Conservation (phyloP, 768 basidiomycete genomes). For the Macrocybe gigantea region DNA sequence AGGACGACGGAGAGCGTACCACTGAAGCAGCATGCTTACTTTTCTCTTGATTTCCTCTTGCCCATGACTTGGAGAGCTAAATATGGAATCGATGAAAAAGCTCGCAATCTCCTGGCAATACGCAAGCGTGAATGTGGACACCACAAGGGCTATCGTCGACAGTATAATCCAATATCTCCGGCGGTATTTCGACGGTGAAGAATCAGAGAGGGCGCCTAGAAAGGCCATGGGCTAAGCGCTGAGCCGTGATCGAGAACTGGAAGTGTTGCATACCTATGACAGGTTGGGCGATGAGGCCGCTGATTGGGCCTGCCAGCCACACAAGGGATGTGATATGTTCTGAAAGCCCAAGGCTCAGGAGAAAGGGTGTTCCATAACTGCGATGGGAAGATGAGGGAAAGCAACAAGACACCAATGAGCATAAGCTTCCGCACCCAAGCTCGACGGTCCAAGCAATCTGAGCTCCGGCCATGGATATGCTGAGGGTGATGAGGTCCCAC, state of each 20-base stretch:
- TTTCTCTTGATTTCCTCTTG: conserved; percentile 64
- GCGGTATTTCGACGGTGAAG: conserved; percentile 84
- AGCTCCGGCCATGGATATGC: conserved; percentile 90
- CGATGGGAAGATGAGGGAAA: conserved; percentile 6
- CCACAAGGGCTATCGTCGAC: conserved; percentile 76
- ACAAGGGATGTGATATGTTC: conserved; percentile 91
- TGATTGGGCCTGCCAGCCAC: conserved; percentile 94
- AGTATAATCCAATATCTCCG: conserved; percentile 89
- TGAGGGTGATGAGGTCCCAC: conserved; percentile 77
- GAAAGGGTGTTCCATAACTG: conserved; percentile 95
- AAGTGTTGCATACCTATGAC: conserved; percentile 68
- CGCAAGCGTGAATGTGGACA: conserved; percentile 76
- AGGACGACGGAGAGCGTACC: background rate
- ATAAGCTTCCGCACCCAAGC: conserved; percentile 58
- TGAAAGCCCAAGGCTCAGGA: conserved; percentile 63
- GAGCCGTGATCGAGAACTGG: conserved; percentile 11
- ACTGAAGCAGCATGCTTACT: conserved; percentile 31
- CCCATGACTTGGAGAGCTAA: conserved; percentile 80
- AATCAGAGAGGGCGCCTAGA: conserved; percentile 90
- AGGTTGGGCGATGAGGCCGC: conserved; percentile 94
- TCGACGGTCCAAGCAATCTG: conserved; percentile 97
- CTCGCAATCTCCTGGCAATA: conserved; percentile 73
- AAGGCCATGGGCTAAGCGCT: conserved; percentile 26
- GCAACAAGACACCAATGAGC: background rate
- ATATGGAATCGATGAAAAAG: conserved; percentile 72